Evolutionary conservation across 2,329 filamentous ascomycete species (phyloP), one percentile per base, ranked within the genome.

Genomic region (Sporothrix pallida): DNA sequence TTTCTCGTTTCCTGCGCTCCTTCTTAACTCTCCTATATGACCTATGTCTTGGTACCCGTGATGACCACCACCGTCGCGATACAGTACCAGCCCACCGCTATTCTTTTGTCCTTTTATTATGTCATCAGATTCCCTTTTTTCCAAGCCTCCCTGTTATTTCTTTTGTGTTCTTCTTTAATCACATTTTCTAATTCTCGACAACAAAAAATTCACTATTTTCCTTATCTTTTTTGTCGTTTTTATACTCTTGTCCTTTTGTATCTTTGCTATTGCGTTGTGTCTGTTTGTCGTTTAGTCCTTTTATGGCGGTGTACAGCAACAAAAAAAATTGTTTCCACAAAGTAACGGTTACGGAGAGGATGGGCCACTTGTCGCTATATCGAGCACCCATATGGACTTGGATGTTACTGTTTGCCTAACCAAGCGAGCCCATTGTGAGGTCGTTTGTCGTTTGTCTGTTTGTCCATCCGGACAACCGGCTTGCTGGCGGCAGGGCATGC

Each of bases 41-140:
- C 84, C 73, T 85, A 83, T 84, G 85, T 84, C 85, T 84, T 83
- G 85, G 84, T 86, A 85, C 82, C 85, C 83, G 87, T 87, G 86
- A 89, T 86, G 85, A 84, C 72, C 84, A 81, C 84, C 82, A 72
- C 62, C 62, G 65, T 74, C 75, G 70, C 75, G 75, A 84, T 85
- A 86, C 84, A 87, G 85, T 86, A 87, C 85, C 86, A 87, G 85
- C 86, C 86, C 84, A 83, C 85, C 85, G 83, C 83, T 76, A 63
- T 83, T 84, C 82, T 81, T 84, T 82, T 74, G 70, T 75, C 48
- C 71, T 56, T 65, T 72, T 81, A 80, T 82, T 81, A 75, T 77
- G 78, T 81, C 82, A 81, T 80, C 80, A 78, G 78, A 79, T 80
- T 80, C 82, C 79, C 81, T 81, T 80, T 79, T 80, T 78, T 80